phyloP scores from a whole-genome alignment of 306 rosid genomes.

The Casuarina cunninghamiana region DNA sequence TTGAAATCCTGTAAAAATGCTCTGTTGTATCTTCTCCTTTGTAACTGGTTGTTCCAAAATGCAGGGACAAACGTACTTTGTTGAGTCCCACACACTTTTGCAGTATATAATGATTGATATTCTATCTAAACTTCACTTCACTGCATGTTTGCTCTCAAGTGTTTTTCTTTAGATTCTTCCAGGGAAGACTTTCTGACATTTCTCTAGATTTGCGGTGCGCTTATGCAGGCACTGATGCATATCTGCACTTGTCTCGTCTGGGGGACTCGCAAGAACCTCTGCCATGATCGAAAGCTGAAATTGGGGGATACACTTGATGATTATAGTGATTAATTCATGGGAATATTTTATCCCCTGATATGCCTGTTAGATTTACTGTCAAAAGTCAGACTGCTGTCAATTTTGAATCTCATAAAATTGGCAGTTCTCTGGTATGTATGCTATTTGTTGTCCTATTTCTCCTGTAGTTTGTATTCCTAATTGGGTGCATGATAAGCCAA shows the following conservation, averaged over 20 bases:
- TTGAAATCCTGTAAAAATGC: too few species aligned
- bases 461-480: background rate
- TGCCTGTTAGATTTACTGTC: background rate
- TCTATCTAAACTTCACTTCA: background rate
- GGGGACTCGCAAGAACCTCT: constrained; percentile 93
- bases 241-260: constrained; percentile 86
- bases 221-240: constrained; percentile 85
- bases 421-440: constrained; percentile 24
- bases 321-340: constrained; percentile 9
- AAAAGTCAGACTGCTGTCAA: constrained; percentile 26
- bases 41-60: background rate
- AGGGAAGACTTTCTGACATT: constrained; percentile 10
- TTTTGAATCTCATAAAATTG: constrained; percentile 27
- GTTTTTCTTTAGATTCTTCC: background rate
- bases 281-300: constrained; percentile 38
- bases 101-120: background rate
- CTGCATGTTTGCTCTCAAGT: background rate
- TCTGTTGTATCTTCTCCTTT: too few species aligned
- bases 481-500: background rate
- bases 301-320: constrained; percentile 1
- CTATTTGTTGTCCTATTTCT: background rate
- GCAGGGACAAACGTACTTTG: background rate
- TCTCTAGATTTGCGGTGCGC: constrained; percentile 7
- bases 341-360: background rate
- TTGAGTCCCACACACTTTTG: background rate